Base-by-base conservation (phyloP, 2,329 filamentous ascomycete genomes). In the Plenodomus lindquistii region DNA sequence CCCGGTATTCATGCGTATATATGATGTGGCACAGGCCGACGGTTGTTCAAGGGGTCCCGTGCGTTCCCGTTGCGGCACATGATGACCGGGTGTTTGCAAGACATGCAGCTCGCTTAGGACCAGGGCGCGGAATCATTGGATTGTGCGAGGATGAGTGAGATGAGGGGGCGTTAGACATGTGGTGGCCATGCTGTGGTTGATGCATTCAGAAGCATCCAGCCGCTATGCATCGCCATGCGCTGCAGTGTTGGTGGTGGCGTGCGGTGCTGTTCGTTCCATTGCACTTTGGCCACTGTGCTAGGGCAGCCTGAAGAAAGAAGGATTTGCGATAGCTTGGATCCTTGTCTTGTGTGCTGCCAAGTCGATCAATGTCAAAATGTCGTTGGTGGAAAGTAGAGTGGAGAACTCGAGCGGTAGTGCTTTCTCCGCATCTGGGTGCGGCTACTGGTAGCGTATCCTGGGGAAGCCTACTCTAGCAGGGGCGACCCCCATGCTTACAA, bases 61-160 rank as follows among this genome's bases (percentile, higher is more conserved):
- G 10, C 19, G 36, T 40, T n/a, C 40, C 31, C 37, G 41, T 24
- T n/a, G 17, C 18, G 39, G 44, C 48, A 42, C 37, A 48, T 54
- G 51, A 51, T 43, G 48, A 48, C 52, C 52, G 48, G 52, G 48
- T 54, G 52, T 52, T 44, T 52, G 45, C 44, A 40, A 24, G 35
- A 17, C 20, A 27, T 44, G 42, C 47, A 40, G 37, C 40, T 38
- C 35, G 35, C 35, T 37, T 37, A 37, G 16, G 16, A 4, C 8
- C 35, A 20, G 16, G 35, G 18, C 16, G 35, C 7, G 15, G 27
- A 18, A 37, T 37, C 16, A 37, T 37, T 37, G 35, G 27, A 15
- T 31, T 13, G 27, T 31, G 27, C 27, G 27, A 31, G 27, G 27
- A 31, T 31, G 27, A 13, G 27, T 31, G 27, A 31, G 27, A 31